Evolutionary conservation across 2,329 filamentous ascomycete species (phyloP), one percentile per base, ranked within the genome.

Genomic region (Pseudopithomyces chartarum): DNA sequence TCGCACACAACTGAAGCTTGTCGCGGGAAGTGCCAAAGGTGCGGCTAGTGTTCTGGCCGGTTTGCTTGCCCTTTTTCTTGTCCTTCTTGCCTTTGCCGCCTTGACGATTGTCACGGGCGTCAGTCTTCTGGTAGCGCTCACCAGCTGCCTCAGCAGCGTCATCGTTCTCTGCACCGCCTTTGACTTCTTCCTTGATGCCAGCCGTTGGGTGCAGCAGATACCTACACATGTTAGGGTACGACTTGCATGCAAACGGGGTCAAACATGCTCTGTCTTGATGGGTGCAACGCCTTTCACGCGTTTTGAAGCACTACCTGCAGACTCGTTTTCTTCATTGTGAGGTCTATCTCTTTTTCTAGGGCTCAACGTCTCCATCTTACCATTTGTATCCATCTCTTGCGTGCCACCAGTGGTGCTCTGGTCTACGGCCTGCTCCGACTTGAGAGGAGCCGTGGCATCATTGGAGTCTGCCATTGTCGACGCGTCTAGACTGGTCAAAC

Each of bases 1-100:
- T 92, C 66, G 87, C 86, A 78, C 94, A 98, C 8, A 98, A 84
- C 39, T 85, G 85, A 54, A 93, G 82, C 29, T 85, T 85, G 71
- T 98, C 94, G 58, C 86, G 84, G 40, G 91, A 95, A 61, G 82
- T 87, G 49, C 92, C 92, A 73, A 95, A 97, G 42, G 85, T 85
- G 55, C 94, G 89, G 63, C 86, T 86, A 62, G 88, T 92, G 76
- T 98, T 97, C 76, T 97, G 92, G 33, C 91, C 90, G 43, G 82
- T 82, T 62, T 86, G 78, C 70, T 88, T 82, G 69, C 84, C 86
- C 63, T 78, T 78, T 52, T 76, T 77, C 63, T 81, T 82, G 66
- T 77, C 79, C 54, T 55, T 75, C 42, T 74, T 73, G 63, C 78
- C 79, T 66, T 73, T 65, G 71, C 66, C 63, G 73, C 60, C 61